Evolutionary conservation across 768 basidiomycete species (phyloP), one percentile per base, ranked within the genome.

Genomic region (Pleurotus djamor): DNA sequence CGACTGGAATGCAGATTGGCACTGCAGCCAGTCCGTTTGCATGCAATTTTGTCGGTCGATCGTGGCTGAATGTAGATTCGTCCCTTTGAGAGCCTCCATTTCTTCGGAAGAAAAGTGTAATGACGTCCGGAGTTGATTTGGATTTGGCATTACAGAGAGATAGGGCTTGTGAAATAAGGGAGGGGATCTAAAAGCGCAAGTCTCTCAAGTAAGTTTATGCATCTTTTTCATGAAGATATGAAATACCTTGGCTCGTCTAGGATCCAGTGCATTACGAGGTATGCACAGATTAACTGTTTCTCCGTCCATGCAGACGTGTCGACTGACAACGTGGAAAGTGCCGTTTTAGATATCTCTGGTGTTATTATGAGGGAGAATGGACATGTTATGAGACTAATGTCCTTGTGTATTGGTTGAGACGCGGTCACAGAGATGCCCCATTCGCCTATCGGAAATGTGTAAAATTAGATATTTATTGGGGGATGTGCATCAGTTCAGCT

Each of bases 41-140:
- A 89, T 91, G 4, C 80, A 80, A 3, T 72, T 71, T 61, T 79
- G 71, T 1, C 93, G 83, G 61, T 94, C 89, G 10, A 79, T 56
- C 0, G 91, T 86, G 0, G 94, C 94, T 2, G 89, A 86, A 62
- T 85, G 85, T 2, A 98, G 67, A 69, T 96, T 96, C 2, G 90
- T 91, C 0, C 93, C 94, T 55, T 80, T 76, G 52, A 97, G 81
- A 8, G 86, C 68, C 16, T 83, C 78, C 14, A 87, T 72, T 68
- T 98, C 96, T 13, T 66, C 55, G 0, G 68, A 49, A 0, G 82
- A 82, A 67, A 93, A 97, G 62, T 91, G 85, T 10, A 94, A 76
- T 0, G 94, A 83, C 0, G 95, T 96, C 12, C 79, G 73, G 0
- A 96, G 77, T 55, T 79, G 76, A 2, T 77, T 71, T 0, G 78